phyloP scores from a whole-genome alignment of 768 basidiomycete genomes.

The Lepiota subincarnata region DNA sequence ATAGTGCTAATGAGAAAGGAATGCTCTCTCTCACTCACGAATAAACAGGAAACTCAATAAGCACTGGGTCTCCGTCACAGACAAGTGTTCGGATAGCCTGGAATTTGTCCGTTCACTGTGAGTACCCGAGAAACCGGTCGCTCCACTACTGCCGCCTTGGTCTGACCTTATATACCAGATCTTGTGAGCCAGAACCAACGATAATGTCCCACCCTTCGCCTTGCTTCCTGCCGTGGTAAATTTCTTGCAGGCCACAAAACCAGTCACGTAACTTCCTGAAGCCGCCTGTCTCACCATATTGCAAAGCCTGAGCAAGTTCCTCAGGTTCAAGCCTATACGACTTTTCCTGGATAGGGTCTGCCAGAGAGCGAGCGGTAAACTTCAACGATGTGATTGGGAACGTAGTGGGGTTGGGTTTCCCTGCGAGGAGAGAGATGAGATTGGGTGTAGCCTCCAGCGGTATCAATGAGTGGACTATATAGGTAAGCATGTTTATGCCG shows the following conservation, averaged over 20 bases:
- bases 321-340: conserved; percentile 50
- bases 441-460: conserved; percentile 78
- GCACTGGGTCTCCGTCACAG: conserved; percentile 76
- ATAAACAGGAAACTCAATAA: conserved; percentile 83
- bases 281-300: conserved; percentile 74
- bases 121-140: background rate
- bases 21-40: conserved; percentile 38
- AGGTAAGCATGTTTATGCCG: background rate
- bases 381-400: conserved; percentile 88
- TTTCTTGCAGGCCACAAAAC: conserved; percentile 68
- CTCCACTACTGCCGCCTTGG: background rate
- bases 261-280: conserved; percentile 60
- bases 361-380: conserved; percentile 54
- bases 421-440: conserved; percentile 78
- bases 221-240: conserved; percentile 56
- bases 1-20: background rate
- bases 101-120: background rate
- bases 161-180: conserved; percentile 80
- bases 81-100: conserved; percentile 71
- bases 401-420: conserved; percentile 88
- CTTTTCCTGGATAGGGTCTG: conserved; percentile 38
- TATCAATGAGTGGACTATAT: conserved; percentile 59
- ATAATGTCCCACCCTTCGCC: conserved; percentile 72
- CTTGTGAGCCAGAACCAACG: conserved; percentile 84
- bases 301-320: conserved; percentile 66